Evolutionary conservation across 192 early-diverging fungal species (phyloP).

Genomic region (Irineochytrium annulatum): DNA sequence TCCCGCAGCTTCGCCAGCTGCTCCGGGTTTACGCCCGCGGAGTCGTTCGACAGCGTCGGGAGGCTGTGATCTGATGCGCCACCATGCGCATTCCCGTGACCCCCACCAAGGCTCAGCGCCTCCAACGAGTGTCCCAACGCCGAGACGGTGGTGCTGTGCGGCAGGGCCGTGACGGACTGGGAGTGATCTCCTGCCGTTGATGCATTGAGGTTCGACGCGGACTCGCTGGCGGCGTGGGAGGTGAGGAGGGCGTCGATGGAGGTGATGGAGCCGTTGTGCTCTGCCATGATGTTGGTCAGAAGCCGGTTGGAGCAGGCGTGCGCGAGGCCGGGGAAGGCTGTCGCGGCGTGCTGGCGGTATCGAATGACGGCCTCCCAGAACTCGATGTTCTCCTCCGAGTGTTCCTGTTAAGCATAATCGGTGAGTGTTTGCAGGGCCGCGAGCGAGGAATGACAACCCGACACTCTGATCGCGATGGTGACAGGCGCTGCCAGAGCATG

Average conservation of each 20-base stretch:
- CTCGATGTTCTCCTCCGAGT: slow-evolving; percentile 33
- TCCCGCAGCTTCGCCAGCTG: slow-evolving; percentile 12
- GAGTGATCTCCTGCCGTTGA: no score
- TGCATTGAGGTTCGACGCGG: background rate
- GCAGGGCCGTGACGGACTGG: no score
- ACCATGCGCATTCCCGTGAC: background rate
- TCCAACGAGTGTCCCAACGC: background rate
- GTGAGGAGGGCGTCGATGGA: slow-evolving; percentile 12
- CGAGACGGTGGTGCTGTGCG: background rate
- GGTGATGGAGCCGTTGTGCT: slow-evolving; percentile 3
- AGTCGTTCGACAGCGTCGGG: background rate
- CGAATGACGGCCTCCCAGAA: slow-evolving; percentile 18
- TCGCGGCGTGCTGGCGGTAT: slow-evolving; percentile 13
- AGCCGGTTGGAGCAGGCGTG: slow-evolving; percentile 1
- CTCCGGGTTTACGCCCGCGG: background rate
- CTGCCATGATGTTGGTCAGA: background rate
- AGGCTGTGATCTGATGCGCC: background rate
- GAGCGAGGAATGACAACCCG: no score
- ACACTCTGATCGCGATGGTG: no score
- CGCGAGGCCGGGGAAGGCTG: slow-evolving; percentile 2
- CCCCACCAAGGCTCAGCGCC: background rate
- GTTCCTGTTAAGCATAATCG: slow-evolving; percentile 14
- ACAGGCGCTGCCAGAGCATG: no score
- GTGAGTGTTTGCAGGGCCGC: background rate
- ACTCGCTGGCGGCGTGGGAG: slow-evolving; percentile 7